A percentile compares a stretch with the other conserved stretches of the same genome.
These are phyloP conservation scores for Pachysolen tannophilus DNA, from an alignment of 805 yeast genomes.

Conservation along the genomic window DNA sequence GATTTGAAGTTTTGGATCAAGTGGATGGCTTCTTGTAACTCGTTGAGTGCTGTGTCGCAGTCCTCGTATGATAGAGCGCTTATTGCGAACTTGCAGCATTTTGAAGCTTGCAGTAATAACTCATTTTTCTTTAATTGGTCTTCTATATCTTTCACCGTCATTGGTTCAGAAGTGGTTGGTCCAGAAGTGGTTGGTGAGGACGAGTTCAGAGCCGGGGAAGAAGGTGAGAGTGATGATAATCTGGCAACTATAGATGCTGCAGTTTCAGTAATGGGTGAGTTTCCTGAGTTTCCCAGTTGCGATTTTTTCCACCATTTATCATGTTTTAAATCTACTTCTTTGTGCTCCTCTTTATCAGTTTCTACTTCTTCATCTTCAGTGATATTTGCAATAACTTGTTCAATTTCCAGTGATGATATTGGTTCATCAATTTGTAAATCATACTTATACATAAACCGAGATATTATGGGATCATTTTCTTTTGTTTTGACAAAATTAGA, in stretches of 20 bases:
- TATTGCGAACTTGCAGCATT: slow-evolving; percentile 64
- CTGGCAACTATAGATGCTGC: background rate
- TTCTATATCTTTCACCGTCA: slow-evolving; percentile 13
- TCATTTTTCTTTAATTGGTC: slow-evolving; percentile 21
- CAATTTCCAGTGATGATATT: too few relatives aligned
- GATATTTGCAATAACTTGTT: too few relatives aligned
- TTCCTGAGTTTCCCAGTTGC: background rate
- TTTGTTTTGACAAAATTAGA: too few relatives aligned
- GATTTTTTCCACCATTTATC: too few relatives aligned
- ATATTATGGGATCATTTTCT: too few relatives aligned
- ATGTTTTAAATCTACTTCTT: too few relatives aligned
- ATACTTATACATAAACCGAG: too few relatives aligned
- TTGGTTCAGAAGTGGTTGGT: slow-evolving; percentile 2
- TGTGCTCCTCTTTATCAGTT: too few relatives aligned
- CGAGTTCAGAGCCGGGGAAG: slow-evolving; percentile 6
- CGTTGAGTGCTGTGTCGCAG: slow-evolving; percentile 50
- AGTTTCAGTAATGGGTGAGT: background rate
- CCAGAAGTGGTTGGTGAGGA: slow-evolving; percentile 11
- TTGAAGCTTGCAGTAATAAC: slow-evolving; percentile 36
- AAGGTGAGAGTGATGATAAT: too few relatives aligned
- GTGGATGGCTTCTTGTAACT: slow-evolving; percentile 46
- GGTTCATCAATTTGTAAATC: too few relatives aligned
- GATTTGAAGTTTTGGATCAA: too few relatives aligned
- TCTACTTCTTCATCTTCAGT: too few relatives aligned
- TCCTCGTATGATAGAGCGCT: slow-evolving; percentile 71